Conservation (phyloP, 2,329 filamentous ascomycete species). For the Nigrograna mackinnonii region DNA sequence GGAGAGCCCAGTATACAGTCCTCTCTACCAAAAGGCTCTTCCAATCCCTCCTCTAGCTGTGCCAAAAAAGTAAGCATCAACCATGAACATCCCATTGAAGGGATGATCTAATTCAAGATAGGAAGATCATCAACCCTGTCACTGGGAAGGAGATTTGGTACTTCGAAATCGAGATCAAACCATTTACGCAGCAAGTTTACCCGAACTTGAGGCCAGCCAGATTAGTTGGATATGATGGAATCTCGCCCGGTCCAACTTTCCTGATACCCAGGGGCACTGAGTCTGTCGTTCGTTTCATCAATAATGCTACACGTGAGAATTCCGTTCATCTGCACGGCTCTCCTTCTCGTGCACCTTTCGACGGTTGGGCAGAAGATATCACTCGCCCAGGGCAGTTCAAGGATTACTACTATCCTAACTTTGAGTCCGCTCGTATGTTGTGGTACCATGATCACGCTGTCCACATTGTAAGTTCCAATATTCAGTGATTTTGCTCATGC, state of each 20-base stretch:
- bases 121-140: constrained; percentile 27
- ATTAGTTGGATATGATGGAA: constrained; percentile 56
- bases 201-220: constrained; percentile 45
- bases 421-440: constrained; percentile 53
- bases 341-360: constrained; percentile 45
- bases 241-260: constrained; percentile 57
- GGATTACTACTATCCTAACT: constrained; percentile 64
- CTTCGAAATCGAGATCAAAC: constrained; percentile 50
- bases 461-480: no score
- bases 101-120: background rate
- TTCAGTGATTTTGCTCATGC: no score
- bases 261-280: constrained; percentile 50
- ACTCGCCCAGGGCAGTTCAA: constrained; percentile 58
- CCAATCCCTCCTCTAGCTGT: constrained; percentile 51
- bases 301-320: constrained; percentile 47
- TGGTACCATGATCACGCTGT: constrained; percentile 59
- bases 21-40: constrained; percentile 45
- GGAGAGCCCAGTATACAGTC: constrained; percentile 39
- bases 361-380: constrained; percentile 59
- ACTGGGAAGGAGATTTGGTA: constrained; percentile 48
- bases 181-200: constrained; percentile 50
- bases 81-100: constrained; percentile 1
- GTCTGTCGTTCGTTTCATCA: constrained; percentile 58
- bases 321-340: constrained; percentile 59
- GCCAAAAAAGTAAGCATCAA: constrained; percentile 40